Percentiles rank a stretch among this genome's conserved stretches.
Evolutionary conservation across 306 rosid genomes (phyloP).

Genomic region (Glycine soja): DNA sequence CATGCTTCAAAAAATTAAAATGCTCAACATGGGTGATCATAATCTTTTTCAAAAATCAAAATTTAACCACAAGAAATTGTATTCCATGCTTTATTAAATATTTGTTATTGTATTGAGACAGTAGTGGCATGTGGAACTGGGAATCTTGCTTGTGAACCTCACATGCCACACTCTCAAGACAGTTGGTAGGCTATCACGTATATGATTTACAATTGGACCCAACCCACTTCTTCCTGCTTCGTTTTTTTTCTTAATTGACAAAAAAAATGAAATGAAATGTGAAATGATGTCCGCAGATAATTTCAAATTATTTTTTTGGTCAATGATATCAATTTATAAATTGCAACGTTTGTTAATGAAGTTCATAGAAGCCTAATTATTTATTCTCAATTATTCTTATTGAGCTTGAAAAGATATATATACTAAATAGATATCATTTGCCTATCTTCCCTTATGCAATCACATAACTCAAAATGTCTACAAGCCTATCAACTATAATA

Average conservation of each 20-base stretch:
- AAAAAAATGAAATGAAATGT: slow-evolving; percentile 10
- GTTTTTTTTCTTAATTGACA: not conserved
- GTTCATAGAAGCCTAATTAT: not conserved
- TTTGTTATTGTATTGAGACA: slow-evolving; percentile 28
- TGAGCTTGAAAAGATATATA: not conserved
- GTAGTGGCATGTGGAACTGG: slow-evolving; percentile 40
- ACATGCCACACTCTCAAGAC: slow-evolving; percentile 42
- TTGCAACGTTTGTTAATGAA: slow-evolving; percentile 15
- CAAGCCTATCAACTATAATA: not conserved
- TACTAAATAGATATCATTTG: not conserved
- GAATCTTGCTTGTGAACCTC: slow-evolving; percentile 49
- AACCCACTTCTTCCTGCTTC: slow-evolving; percentile 18
- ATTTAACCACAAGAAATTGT: not conserved
- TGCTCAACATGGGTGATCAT: not conserved
- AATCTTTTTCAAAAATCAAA: not conserved
- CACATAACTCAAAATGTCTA: slow-evolving; percentile 15
- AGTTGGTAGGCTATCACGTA: slow-evolving; percentile 43
- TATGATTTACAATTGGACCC: slow-evolving; percentile 19
- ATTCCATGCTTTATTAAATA: not conserved
- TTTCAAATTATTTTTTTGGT: slow-evolving; percentile 26
- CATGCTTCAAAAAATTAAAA: not conserved
- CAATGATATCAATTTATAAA: slow-evolving; percentile 38
- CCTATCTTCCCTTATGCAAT: slow-evolving; percentile 43
- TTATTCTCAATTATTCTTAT: slow-evolving; percentile 45
- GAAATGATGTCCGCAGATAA: not conserved